phyloP scores from a whole-genome alignment of 1,284 basidiomycete species.

The Pascua sp. region DNA sequence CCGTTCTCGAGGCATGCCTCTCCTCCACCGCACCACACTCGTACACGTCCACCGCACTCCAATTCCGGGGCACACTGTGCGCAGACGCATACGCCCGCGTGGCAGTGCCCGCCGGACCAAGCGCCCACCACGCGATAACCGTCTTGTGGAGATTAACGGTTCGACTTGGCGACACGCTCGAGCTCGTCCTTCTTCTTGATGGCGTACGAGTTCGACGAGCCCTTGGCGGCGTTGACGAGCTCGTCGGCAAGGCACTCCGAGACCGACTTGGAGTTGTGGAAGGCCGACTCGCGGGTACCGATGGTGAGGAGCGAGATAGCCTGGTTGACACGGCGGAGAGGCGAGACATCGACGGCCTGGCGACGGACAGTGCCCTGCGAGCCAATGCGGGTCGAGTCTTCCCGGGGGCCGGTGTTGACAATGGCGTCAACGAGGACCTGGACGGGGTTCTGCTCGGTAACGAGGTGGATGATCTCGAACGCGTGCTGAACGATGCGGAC shows the following conservation, averaged over 20 bases:
- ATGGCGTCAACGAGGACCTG: slow-evolving; percentile 96
- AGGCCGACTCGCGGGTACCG: slow-evolving; percentile 97
- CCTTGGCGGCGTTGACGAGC: slow-evolving; percentile 99
- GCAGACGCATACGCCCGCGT: background rate
- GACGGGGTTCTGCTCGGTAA: slow-evolving; percentile 99
- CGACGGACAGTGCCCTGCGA: slow-evolving; percentile 99
- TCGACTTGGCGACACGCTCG: slow-evolving; percentile 99
- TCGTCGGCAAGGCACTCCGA: slow-evolving; percentile 99
- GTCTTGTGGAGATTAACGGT: slow-evolving; percentile 65
- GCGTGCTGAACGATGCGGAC: slow-evolving; percentile 99
- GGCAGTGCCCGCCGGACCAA: background rate
- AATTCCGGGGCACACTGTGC: slow-evolving; percentile 4
- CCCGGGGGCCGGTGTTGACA: slow-evolving; percentile 98
- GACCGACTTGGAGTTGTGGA: slow-evolving; percentile 99
- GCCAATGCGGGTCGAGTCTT: slow-evolving; percentile 99
- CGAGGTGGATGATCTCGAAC: slow-evolving; percentile 99
- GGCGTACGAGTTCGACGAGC: slow-evolving; percentile 99
- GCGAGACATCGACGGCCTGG: slow-evolving; percentile 99
- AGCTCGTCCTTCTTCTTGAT: slow-evolving; percentile 75
- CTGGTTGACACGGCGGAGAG: slow-evolving; percentile 97
- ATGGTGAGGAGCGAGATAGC: slow-evolving; percentile 91
- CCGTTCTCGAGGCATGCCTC: slow-evolving; percentile 11
- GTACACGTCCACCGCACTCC: slow-evolving; percentile 21
- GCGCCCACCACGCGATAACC: slow-evolving; percentile 7
- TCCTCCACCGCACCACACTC: slow-evolving; percentile 23